Conservation (phyloP, 2,329 filamentous ascomycete species). For the Beauveria asiatica region DNA sequence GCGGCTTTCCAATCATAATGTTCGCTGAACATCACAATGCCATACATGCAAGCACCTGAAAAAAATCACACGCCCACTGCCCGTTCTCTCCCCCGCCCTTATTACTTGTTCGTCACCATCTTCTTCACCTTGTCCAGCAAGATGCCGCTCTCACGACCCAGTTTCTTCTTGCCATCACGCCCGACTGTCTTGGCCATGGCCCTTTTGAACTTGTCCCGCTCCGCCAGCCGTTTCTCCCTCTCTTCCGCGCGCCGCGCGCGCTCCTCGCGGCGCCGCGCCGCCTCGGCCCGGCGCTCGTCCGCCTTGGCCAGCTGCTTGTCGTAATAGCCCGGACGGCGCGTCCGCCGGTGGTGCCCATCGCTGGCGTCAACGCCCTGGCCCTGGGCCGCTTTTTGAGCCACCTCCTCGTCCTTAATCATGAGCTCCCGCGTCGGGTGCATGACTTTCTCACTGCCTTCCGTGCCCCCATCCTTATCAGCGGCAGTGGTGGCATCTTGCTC, state of each 20-base stretch:
- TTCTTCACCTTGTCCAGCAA: constrained; percentile 70
- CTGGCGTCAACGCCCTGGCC: constrained; percentile 12
- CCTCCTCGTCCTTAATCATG: constrained; percentile 31
- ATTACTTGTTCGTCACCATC: constrained; percentile 45
- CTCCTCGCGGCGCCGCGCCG: constrained; percentile 32
- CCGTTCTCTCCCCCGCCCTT: not conserved
- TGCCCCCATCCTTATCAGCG: constrained; percentile 16
- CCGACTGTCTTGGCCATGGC: constrained; percentile 68
- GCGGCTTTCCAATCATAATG: not conserved
- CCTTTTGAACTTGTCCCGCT: constrained; percentile 55
- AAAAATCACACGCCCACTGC: not conserved
- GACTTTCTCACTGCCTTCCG: constrained; percentile 9
- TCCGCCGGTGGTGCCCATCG: constrained; percentile 27
- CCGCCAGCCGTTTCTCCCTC: constrained; percentile 55
- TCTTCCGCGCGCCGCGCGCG: constrained; percentile 47
- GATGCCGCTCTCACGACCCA: constrained; percentile 72
- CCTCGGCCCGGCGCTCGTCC: constrained; percentile 34
- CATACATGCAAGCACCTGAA: not conserved
- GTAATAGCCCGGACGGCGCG: constrained; percentile 47
- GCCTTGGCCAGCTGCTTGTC: constrained; percentile 50
- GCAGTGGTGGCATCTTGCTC: constrained; percentile 12
- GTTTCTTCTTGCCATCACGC: constrained; percentile 66
- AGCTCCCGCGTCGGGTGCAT: constrained; percentile 31
- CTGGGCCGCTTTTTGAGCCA: constrained; percentile 22
- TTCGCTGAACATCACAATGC: not conserved